Base-by-base conservation (phyloP, 1,284 basidiomycete genomes). In the Melampsora americana region DNA sequence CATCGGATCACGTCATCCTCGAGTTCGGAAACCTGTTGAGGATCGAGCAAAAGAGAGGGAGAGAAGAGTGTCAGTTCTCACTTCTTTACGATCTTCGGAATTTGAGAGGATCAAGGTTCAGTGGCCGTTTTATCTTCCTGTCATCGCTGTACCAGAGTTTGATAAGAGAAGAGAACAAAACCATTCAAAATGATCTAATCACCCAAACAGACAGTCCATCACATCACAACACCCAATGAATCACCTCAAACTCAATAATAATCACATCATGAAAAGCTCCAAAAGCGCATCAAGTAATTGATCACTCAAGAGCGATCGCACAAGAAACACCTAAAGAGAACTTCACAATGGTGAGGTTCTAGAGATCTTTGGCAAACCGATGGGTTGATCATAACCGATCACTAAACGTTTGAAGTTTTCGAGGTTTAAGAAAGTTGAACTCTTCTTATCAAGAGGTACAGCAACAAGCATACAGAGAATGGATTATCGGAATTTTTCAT, bases 401-500 rank as follows among this genome's bases (percentile, higher is more conserved):
- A 56, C 53, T 28, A 6, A 9, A 28, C 2, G 53, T 28, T 56
- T 56, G 1, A n/a, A 1, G 6, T 28, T 23, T n/a, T 23, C 53
- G n/a, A 56, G 9, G 18, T 9, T 12, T 5, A 16, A 18, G n/a
- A 56, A 23, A 11, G 53, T 9, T 56, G 5, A n/a, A n/a, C 26
- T 23, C 53, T 18, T 56, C 53, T 6, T 6, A n/a, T 28, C 20
- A 56, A 56, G n/a, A 14, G 53, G 18, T 14, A 56, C n/a, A 56
- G 53, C 26, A 18, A 28, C 53, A 56, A 56, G 26, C 39, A 7
- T 56, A 28, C 53, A 56, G 53, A 56, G 53, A 56, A 56, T 56
- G 53, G 53, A 56, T 56, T 56, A 56, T 56, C 53, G 53, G 53
- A 56, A 23, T 56, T n/a, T 56, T 56, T 56, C 53, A 56, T 56